These are phyloP conservation scores for Luzula sylvatica DNA, from an alignment of 176 grass and related monocot genomes.

Conservation along the genomic window DNA sequence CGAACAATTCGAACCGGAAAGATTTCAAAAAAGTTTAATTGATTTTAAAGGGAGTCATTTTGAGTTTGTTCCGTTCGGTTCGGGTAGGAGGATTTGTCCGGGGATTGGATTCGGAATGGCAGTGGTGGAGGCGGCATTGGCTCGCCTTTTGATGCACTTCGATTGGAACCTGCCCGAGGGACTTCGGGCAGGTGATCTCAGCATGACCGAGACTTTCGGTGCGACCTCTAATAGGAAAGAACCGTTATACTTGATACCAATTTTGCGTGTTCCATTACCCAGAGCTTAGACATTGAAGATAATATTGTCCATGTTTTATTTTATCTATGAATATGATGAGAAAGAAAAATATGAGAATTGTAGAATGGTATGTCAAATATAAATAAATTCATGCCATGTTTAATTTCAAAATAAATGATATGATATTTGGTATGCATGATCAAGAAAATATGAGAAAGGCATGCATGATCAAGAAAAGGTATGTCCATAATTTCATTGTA, in stretches of 20 bases:
- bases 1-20: not conserved
- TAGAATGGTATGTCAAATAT: too few relatives aligned
- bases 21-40: not conserved
- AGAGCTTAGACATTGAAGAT: not conserved
- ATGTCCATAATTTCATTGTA: too few relatives aligned
- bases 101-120: not conserved
- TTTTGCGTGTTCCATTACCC: not conserved
- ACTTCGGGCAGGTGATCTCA: not conserved
- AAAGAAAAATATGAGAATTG: too few relatives aligned
- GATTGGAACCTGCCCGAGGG: slow-evolving; percentile 18
- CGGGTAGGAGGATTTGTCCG: slow-evolving; percentile 16
- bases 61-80: slow-evolving; percentile 17
- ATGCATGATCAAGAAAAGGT: too few relatives aligned
- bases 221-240: not conserved
- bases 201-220: slow-evolving; percentile 5
- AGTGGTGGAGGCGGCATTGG: not conserved
- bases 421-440: too few relatives aligned
- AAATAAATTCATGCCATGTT: too few relatives aligned
- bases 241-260: slow-evolving; percentile 5
- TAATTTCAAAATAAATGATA: too few relatives aligned
- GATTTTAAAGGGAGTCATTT: slow-evolving; percentile 12
- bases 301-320: not conserved
- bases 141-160: slow-evolving; percentile 6
- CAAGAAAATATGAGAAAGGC: too few relatives aligned
- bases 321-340: too few relatives aligned